These are phyloP conservation scores for Trichodelitschia bisporula DNA, from an alignment of 495 filamentous ascomycete genomes.

Conservation along the genomic window DNA sequence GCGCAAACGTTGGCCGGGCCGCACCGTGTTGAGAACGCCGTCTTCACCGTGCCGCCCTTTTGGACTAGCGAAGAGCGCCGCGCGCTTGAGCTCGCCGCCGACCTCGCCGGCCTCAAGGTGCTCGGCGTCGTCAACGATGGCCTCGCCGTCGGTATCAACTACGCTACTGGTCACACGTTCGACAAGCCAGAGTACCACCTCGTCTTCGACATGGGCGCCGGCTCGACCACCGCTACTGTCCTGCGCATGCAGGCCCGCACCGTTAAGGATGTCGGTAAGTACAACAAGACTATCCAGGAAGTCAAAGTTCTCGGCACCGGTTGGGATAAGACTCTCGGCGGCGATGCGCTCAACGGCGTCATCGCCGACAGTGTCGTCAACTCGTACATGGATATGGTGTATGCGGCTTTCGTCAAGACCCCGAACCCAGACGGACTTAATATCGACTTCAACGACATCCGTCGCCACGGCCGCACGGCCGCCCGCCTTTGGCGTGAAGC, in stretches of 20 bases:
- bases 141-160: constrained; percentile 79
- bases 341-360: constrained; percentile 67
- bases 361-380: too few species aligned
- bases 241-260: constrained; percentile 68
- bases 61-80: constrained; percentile 75
- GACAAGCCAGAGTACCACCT: constrained; percentile 81
- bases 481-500: constrained; percentile 81
- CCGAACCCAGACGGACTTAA: too few species aligned
- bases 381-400: constrained; percentile 63
- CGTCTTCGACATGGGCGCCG: constrained; percentile 94
- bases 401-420: constrained; percentile 41
- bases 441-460: too few species aligned
- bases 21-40: constrained; percentile 46
- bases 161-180: constrained; percentile 77
- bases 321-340: constrained; percentile 78
- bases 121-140: constrained; percentile 74
- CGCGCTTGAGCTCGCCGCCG: constrained; percentile 56
- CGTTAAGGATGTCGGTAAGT: constrained; percentile 79
- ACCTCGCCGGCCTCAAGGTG: constrained; percentile 68
- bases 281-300: constrained; percentile 93
- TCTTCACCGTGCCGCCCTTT: constrained; percentile 81
- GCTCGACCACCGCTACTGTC: constrained; percentile 87
- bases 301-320: constrained; percentile 63
- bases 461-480: constrained; percentile 71
- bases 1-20: constrained; percentile 70